Evolutionary conservation across 2,329 filamentous ascomycete species (phyloP).

Genomic region (Stachybotrys echinatus): DNA sequence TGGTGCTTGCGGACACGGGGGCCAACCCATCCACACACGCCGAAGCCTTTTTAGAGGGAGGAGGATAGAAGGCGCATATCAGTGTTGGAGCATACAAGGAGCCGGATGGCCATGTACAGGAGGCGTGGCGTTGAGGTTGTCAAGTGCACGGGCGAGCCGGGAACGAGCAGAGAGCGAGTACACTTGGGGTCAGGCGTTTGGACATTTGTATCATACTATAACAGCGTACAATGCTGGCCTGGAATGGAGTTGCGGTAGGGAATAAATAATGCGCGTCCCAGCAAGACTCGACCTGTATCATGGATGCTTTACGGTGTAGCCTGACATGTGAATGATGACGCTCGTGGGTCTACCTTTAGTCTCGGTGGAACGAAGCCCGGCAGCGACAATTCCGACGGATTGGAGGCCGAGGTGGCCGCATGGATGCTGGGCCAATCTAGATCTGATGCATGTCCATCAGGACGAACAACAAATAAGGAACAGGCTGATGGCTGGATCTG

Average conservation of each 20-base stretch:
- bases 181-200: background rate
- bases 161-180: background rate
- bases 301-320: no score
- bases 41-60: constrained; percentile 24
- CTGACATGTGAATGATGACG: background rate
- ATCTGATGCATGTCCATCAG: no score
- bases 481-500: no score
- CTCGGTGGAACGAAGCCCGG: background rate
- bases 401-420: background rate
- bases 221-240: no score
- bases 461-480: no score
- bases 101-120: background rate
- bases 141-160: background rate
- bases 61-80: background rate
- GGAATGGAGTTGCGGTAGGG: no score
- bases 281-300: no score
- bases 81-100: background rate
- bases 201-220: background rate
- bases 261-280: no score
- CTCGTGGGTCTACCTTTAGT: background rate
- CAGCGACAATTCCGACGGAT: background rate
- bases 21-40: constrained; percentile 18
- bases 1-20: constrained; percentile 44
- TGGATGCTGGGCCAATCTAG: no score
- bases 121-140: background rate